Evolutionary conservation across 1,284 basidiomycete species (phyloP).

Genomic region (Moniliophthora roreri): DNA sequence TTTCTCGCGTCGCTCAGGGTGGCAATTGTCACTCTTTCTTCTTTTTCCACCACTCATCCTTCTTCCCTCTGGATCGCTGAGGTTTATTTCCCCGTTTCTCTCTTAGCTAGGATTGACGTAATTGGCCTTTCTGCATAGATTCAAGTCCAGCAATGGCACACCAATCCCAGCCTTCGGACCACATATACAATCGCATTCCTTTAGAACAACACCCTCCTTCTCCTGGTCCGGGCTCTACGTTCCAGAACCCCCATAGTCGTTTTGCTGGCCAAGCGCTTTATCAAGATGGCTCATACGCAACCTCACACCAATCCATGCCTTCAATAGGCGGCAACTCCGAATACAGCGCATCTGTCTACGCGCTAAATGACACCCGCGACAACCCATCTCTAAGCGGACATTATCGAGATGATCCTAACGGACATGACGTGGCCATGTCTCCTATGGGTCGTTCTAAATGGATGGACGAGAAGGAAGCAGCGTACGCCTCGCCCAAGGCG

Average conservation of each 20-base stretch:
- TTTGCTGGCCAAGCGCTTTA: conserved; percentile 51
- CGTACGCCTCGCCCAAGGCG: conserved; percentile 53
- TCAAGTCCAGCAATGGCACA: conserved; percentile 30
- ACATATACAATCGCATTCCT: conserved; percentile 53
- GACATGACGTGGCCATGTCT: conserved; percentile 34
- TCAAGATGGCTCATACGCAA: conserved; percentile 53
- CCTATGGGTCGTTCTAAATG: conserved; percentile 38
- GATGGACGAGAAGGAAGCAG: conserved; percentile 59
- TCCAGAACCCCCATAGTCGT: conserved; percentile 36
- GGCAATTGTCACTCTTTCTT: background rate
- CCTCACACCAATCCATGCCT: conserved; percentile 47
- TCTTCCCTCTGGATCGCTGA: too few relatives aligned
- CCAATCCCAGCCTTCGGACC: conserved; percentile 25
- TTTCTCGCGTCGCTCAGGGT: too few relatives aligned
- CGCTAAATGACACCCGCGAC: conserved; percentile 48
- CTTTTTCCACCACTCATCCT: too few relatives aligned
- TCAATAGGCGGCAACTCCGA: conserved; percentile 38
- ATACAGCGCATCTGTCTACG: conserved; percentile 59
- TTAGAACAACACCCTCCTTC: conserved; percentile 26
- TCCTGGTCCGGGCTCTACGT: conserved; percentile 26
- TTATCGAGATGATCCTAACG: conserved; percentile 61
- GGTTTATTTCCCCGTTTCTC: too few relatives aligned
- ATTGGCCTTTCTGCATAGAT: too few relatives aligned
- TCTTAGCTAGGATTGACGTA: too few relatives aligned
- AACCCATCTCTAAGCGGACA: conserved; percentile 27